Base-by-base conservation (phyloP, 1,284 basidiomycete species). In the Puccinia novopanici region DNA sequence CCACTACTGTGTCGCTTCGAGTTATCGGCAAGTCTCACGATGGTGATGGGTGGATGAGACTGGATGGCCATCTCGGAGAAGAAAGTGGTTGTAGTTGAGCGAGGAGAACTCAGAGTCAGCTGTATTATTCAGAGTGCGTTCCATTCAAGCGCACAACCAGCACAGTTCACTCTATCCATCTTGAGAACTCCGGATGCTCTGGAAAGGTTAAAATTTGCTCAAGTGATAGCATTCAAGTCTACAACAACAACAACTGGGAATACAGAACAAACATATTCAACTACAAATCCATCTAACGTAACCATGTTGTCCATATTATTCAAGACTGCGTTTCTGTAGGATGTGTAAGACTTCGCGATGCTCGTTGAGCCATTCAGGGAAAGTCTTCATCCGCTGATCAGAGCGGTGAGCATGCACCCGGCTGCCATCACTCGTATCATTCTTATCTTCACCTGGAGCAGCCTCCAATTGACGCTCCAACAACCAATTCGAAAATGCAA, bases 401-500 rank as follows among this genome's bases (percentile, higher is more conserved):
- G 63, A 45, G 42, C 22, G 40, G 9, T 48, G 63, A 67, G 61
- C 15, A 9, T 63, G 30, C 2, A 27, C 48, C 42, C 19, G 9
- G 40, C 22, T 67, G 24, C 10, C 27, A 24, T 22, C 42, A 22
- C 19, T 77, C 19, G 80, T 76, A 48, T 59, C 77, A 48, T 24
- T 87, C 85, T 72, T 86, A 37, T 82, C 75, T 37, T 84, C 83
- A 82, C 12, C 37, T 57, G 40, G 9, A 45, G 54, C 40, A 37
- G 34, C 24, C 45, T 57, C 71, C 30, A 59, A 17, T 15, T 73
- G 71, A 30, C 86, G 86, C 86, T 98, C 96, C 77, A 99, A 90
- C 83, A 99, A 88, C 86, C 97, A 99, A 86, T 97, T 95, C 40
- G 97, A 92, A 82, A 99, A 94, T 9, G 94, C 94, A 83, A 99